Conservation (phyloP, 768 basidiomycete species). For the Cyclocybe cylindracea region DNA sequence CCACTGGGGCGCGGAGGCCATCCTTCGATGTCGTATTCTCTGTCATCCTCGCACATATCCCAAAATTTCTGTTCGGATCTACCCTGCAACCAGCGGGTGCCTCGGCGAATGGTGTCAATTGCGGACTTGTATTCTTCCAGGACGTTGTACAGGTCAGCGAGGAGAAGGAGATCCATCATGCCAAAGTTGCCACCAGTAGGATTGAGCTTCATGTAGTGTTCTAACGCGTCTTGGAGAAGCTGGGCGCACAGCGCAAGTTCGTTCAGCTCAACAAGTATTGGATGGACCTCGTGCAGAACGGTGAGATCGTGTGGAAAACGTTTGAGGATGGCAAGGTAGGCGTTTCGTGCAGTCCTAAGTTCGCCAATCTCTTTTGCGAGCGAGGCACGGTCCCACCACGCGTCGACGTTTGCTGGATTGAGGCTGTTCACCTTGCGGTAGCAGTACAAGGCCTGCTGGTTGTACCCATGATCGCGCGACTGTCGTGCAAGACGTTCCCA, state of each 20-base stretch:
- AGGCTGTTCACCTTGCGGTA: conserved; percentile 79
- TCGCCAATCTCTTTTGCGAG: conserved; percentile 79
- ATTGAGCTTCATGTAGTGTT: conserved; percentile 56
- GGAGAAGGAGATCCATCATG: conserved; percentile 72
- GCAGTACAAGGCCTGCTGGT: conserved; percentile 91
- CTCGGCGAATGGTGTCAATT: conserved; percentile 67
- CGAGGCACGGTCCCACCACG: conserved; percentile 86
- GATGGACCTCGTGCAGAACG: conserved; percentile 76
- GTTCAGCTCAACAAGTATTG: conserved; percentile 71
- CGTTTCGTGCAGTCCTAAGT: conserved; percentile 58
- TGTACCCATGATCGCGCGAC: conserved; percentile 71
- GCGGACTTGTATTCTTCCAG: conserved; percentile 69
- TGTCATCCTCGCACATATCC: conserved; percentile 83
- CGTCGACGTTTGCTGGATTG: conserved; percentile 80
- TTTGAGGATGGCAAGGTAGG: conserved; percentile 72
- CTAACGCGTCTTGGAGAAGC: conserved; percentile 75
- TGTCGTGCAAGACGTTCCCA: conserved; percentile 83
- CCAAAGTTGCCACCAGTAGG: conserved; percentile 59
- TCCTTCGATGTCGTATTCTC: conserved; percentile 73
- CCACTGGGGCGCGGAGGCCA: conserved; percentile 21
- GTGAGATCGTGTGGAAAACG: conserved; percentile 78
- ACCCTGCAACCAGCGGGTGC: conserved; percentile 92
- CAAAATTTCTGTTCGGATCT: conserved; percentile 71
- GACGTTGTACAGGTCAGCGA: conserved; percentile 83
- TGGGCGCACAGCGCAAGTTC: conserved; percentile 65